These are phyloP conservation scores for Furcasterigmium furcatum DNA, from an alignment of 2,329 filamentous ascomycete genomes.

Conservation along the genomic window DNA sequence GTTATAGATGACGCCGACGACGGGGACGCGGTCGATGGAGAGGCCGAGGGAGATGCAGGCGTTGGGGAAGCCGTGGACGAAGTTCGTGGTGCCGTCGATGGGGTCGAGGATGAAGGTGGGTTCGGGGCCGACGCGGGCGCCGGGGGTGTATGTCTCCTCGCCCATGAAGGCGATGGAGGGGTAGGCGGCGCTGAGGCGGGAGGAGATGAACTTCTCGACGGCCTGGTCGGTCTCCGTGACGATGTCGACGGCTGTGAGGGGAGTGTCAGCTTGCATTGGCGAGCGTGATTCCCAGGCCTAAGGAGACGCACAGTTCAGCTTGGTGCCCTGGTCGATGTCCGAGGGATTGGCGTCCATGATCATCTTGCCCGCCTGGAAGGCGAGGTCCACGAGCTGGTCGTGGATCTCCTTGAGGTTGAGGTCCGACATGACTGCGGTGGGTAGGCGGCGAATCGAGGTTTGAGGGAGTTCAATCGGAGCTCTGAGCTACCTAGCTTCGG, in stretches of 20 bases:
- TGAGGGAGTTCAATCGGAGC: neutral
- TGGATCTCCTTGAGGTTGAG: constrained; percentile 60
- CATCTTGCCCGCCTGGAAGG: constrained; percentile 62
- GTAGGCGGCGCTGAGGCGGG: constrained; percentile 47
- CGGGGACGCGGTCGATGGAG: constrained; percentile 56
- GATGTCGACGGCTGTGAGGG: constrained; percentile 56
- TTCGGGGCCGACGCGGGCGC: constrained; percentile 55
- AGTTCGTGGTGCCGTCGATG: constrained; percentile 81
- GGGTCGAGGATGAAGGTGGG: constrained; percentile 82
- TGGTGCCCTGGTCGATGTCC: constrained; percentile 54
- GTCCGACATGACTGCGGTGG: constrained; percentile 40
- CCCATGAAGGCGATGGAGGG: constrained; percentile 64
- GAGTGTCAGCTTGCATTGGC: neutral
- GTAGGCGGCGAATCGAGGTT: neutral
- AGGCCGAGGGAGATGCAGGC: constrained; percentile 77
- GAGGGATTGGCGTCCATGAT: constrained; percentile 59
- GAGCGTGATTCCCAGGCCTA: neutral
- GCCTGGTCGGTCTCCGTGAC: constrained; percentile 67
- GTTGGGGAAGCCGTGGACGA: constrained; percentile 71
- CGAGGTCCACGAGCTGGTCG: constrained; percentile 56
- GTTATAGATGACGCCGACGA: constrained; percentile 77
- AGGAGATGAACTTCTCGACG: constrained; percentile 60
- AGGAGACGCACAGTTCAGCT: constrained; percentile 56
- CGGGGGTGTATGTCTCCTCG: constrained; percentile 73
- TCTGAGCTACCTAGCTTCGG: no score